Evolutionary conservation across 306 rosid genomes (phyloP).

Genomic region (Gynostemma pentaphyllum): DNA sequence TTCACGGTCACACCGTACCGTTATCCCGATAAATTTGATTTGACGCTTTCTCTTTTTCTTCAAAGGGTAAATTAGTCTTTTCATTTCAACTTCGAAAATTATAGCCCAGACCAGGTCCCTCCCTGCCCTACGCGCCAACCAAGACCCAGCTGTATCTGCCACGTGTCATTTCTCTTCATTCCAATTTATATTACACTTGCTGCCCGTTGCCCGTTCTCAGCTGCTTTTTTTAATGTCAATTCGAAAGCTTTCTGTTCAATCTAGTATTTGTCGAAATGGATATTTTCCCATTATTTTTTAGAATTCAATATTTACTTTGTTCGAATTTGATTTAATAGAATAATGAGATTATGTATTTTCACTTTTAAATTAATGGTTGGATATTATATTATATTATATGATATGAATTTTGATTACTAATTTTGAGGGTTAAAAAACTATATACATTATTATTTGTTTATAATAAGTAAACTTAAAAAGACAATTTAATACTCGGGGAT

Average conservation of each 20-base stretch:
- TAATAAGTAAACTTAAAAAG: too few species aligned
- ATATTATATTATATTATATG: too few species aligned
- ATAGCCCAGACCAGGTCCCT: not conserved
- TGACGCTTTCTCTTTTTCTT: not conserved
- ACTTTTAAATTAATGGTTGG: too few species aligned
- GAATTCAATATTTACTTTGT: too few species aligned
- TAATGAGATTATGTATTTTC: too few species aligned
- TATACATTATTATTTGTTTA: too few species aligned
- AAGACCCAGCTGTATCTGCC: conserved; percentile 1
- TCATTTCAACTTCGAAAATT: not conserved
- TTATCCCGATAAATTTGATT: not conserved
- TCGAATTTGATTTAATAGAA: too few species aligned
- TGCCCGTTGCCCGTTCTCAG: not conserved
- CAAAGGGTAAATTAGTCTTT: not conserved
- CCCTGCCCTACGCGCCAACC: conserved; percentile 7
- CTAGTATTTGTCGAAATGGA: not conserved
- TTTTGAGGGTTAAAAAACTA: too few species aligned
- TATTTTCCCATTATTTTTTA: not conserved
- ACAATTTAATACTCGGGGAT: too few species aligned
- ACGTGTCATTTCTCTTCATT: not conserved
- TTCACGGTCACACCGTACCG: too few species aligned
- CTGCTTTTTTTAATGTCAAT: not conserved
- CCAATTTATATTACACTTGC: not conserved
- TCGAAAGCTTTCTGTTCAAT: not conserved
- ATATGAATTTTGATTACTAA: too few species aligned